Evolutionary conservation across 2,329 filamentous ascomycete genomes (phyloP).

Genomic region (Bipolaris zeicola): DNA sequence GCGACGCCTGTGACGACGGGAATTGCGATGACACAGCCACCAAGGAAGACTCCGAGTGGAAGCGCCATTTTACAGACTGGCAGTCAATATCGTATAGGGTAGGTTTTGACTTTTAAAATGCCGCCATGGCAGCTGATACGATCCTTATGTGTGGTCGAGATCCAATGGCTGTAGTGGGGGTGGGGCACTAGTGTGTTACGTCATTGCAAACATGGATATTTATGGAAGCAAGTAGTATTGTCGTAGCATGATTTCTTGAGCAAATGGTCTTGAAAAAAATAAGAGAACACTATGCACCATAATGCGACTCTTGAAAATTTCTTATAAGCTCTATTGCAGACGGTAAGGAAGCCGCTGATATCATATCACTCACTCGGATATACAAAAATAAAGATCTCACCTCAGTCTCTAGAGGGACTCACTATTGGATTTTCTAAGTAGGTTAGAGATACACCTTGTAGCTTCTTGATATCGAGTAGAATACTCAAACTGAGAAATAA

Average conservation of each 20-base stretch:
- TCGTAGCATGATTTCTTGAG: neutral
- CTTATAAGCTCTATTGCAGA: too few relatives aligned
- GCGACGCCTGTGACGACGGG: constrained; percentile 58
- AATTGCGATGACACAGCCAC: constrained; percentile 51
- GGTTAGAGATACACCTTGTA: too few relatives aligned
- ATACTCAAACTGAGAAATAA: too few relatives aligned
- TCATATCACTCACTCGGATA: too few relatives aligned
- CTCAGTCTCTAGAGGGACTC: too few relatives aligned
- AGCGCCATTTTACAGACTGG: constrained; percentile 21
- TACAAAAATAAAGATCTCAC: too few relatives aligned
- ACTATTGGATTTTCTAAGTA: too few relatives aligned
- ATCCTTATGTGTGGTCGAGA: neutral
- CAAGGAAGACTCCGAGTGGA: constrained; percentile 45
- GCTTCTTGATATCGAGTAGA: too few relatives aligned
- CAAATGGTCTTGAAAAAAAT: neutral
- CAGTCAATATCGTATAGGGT: neutral
- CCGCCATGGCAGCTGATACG: neutral
- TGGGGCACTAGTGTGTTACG: constrained; percentile 1
- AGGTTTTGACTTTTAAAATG: neutral
- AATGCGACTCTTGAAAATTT: too few relatives aligned
- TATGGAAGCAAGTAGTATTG: neutral
- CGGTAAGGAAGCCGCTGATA: too few relatives aligned
- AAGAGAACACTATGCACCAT: neutral
- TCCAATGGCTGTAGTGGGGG: neutral
- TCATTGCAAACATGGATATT: constrained; percentile 1